Evolutionary conservation across 768 basidiomycete species (phyloP).

Genomic region (Pleurotus cornucopiae): DNA sequence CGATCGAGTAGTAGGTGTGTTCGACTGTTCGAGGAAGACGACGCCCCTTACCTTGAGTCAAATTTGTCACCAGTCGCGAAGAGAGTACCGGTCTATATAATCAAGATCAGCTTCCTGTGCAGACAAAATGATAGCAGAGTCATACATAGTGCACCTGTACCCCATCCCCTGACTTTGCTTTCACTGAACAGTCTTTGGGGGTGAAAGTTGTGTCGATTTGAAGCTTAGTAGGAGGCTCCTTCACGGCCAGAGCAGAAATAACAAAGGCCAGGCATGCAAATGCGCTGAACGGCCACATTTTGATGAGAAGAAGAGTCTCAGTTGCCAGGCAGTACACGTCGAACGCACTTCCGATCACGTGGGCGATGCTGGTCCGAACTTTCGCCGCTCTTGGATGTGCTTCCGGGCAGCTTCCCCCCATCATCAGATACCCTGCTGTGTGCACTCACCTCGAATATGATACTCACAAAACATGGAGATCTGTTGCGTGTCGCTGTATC

Average conservation of each 20-base stretch:
- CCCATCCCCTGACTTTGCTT: conserved; percentile 56
- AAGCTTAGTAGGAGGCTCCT: conserved; percentile 49
- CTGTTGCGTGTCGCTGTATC: too few species aligned
- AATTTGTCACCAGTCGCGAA: conserved; percentile 77
- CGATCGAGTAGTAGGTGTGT: neutral
- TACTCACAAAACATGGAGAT: too few species aligned
- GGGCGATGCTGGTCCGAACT: too few species aligned
- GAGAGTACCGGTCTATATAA: conserved; percentile 70
- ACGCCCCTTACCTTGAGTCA: conserved; percentile 68
- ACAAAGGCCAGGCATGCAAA: conserved; percentile 45
- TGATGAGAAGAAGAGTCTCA: conserved; percentile 11
- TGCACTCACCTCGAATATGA: too few species aligned
- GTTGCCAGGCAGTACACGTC: too few species aligned
- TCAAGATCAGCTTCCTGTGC: neutral
- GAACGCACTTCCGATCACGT: too few species aligned
- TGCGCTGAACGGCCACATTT: conserved; percentile 51
- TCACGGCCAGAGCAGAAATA: conserved; percentile 32
- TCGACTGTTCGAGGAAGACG: too few species aligned
- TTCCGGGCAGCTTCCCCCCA: too few species aligned
- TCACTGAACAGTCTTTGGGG: conserved; percentile 53
- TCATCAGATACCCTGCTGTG: too few species aligned
- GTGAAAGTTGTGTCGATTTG: conserved; percentile 55
- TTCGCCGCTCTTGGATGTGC: too few species aligned
- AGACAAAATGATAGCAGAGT: neutral
- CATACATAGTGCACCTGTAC: conserved; percentile 78